Evolutionary conservation across 176 grass and related monocot genomes (phyloP), one percentile per base, ranked within the genome.

Genomic region (Cenchrus americanus): DNA sequence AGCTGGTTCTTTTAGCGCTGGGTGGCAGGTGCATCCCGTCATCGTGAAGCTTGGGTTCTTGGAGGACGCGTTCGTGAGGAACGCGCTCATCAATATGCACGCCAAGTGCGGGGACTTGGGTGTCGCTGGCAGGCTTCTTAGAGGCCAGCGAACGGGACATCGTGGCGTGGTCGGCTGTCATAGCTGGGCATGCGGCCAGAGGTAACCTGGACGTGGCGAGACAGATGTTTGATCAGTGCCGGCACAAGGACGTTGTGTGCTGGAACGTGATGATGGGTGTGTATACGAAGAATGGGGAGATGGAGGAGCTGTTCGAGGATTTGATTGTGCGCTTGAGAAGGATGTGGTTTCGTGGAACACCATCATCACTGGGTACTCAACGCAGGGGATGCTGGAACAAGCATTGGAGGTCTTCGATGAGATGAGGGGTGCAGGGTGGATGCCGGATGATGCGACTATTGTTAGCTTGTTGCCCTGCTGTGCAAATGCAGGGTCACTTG

Each of bases 191-290:
- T 54, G 79, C 83, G 10, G 59, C 24, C 21, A 79, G 83, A 49
- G 90, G 90, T 63, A 80, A 89, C 17, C 5, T 89, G 34, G 44
- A 3, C 23, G 44, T 70, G 50, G 86, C 90, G 40, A 30, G 83
- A 18, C 37, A 79, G 34, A 48, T 89, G 69, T 92, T 89, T 30
- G 90, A 92, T 70, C 68, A 65, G 12, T 86, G 75, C 18, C 67
- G 3, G 22, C 9, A 52, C 61, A 90, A 84, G 62, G 88, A 88
- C 37, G 12, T 82, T 53, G 91, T 88, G 1, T 76, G 82, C 21
- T 90, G 88, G 91, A 90, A 93, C 19, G 61, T 88, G 8, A 93
- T 90, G 88, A 13, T 90, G 23, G 46, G 68, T 13, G 85, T 67
- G 0, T 90, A 90, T 17, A 68, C 78, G 7, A 88, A 75, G 68